These are phyloP conservation scores for Neurospora sp. DNA, from an alignment of 495 filamentous ascomycete genomes.

Conservation along the genomic window DNA sequence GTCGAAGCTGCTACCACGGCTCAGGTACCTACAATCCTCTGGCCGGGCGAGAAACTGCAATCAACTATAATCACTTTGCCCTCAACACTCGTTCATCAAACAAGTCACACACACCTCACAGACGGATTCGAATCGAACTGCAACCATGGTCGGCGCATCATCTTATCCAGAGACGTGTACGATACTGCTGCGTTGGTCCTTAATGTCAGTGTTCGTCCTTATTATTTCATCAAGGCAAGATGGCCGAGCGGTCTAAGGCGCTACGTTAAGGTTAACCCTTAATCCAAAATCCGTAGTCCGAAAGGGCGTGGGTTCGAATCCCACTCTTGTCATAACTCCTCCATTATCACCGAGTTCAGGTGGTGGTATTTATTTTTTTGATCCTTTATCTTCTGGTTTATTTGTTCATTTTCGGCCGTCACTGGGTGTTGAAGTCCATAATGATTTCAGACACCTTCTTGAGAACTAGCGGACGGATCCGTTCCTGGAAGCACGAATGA, in stretches of 20 bases:
- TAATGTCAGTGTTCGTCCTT: neutral
- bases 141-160: neutral
- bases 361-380: neutral
- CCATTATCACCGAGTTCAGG: neutral
- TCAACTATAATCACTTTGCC: neutral
- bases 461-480: neutral
- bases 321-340: constrained; percentile 18
- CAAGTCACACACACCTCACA: too few species aligned
- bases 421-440: neutral
- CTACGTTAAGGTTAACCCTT: neutral
- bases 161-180: neutral
- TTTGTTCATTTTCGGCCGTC: neutral
- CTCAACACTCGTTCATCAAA: neutral
- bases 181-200: too few species aligned
- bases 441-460: neutral
- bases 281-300: constrained; percentile 13
- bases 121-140: neutral
- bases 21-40: too few species aligned
- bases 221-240: neutral
- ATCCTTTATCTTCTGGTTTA: too few species aligned
- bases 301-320: constrained; percentile 30
- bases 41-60: neutral
- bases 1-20: too few species aligned
- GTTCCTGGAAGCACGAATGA: neutral
- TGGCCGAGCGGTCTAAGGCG: neutral